Conservation (phyloP, 495 filamentous ascomycete species). For the Parachaetomium inaequale region DNA sequence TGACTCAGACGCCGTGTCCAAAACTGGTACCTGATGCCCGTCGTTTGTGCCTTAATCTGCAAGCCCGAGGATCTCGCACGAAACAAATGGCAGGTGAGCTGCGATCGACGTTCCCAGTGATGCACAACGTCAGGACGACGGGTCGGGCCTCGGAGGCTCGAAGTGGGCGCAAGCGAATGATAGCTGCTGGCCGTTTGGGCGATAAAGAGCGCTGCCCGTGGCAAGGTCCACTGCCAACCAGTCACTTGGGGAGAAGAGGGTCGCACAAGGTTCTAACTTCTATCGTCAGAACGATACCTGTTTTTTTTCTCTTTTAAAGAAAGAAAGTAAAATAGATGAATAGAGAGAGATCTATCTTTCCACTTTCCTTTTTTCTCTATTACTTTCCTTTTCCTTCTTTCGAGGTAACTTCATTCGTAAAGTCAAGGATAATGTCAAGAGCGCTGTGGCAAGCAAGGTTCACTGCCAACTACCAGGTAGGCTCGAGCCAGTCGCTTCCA, state of each 20-base stretch:
- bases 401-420: too few species aligned
- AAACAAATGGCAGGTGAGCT: not conserved
- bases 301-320: too few species aligned
- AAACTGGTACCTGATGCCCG: constrained; percentile 6
- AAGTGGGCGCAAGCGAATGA: not conserved
- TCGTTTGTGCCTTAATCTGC: constrained; percentile 8
- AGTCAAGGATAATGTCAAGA: too few species aligned
- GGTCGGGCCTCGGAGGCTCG: not conserved
- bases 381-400: too few species aligned
- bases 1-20: constrained; percentile 12
- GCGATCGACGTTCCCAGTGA: not conserved
- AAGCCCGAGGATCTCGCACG: not conserved
- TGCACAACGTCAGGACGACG: not conserved
- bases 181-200: not conserved
- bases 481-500: too few species aligned
- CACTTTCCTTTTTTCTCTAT: too few species aligned
- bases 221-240: constrained; percentile 14
- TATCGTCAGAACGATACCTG: too few species aligned
- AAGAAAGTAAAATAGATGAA: too few species aligned
- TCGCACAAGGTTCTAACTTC: too few species aligned
- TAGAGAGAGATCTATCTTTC: too few species aligned
- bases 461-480: too few species aligned
- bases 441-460: too few species aligned
- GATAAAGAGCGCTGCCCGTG: not conserved
- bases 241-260: not conserved